phyloP scores from a whole-genome alignment of 345 rosid species.

The Rhodamnia argentea region DNA sequence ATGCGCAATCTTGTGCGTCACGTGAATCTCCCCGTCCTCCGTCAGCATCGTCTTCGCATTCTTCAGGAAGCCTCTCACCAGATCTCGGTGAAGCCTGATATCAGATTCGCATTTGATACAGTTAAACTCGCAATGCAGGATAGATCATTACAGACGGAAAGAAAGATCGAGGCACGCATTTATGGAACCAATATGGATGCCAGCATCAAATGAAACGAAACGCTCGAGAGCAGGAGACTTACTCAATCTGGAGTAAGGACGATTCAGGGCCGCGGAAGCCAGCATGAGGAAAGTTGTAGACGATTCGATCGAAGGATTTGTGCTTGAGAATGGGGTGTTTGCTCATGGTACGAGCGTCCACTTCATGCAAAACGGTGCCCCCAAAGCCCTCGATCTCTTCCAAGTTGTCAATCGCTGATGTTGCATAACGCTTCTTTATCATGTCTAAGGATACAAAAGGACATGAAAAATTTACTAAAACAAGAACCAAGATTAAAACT shows the following conservation, averaged over 20 bases:
- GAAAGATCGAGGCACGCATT: not conserved
- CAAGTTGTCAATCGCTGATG: conserved; percentile 7
- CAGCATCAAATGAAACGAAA: not conserved
- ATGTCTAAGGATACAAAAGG: no score
- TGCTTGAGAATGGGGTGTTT: not conserved
- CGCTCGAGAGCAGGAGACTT: not conserved
- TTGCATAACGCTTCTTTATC: not conserved
- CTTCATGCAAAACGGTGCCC: conserved; percentile 20
- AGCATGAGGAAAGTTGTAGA: conserved; percentile 32
- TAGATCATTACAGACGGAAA: not conserved
- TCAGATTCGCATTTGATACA: not conserved
- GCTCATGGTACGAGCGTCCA: conserved; percentile 16
- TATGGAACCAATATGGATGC: not conserved
- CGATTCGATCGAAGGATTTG: conserved; percentile 8
- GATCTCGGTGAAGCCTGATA: conserved; percentile 18
- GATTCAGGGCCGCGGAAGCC: not conserved
- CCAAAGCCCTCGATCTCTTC: conserved; percentile 2
- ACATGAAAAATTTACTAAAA: no score
- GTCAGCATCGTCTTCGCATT: conserved; percentile 29
- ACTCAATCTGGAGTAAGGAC: not conserved
- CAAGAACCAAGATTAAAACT: not conserved
- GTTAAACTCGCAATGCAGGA: not conserved
- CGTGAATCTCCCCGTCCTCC: conserved; percentile 42
- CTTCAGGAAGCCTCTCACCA: conserved; percentile 37
- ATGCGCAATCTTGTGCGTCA: conserved; percentile 37